Base-by-base conservation (phyloP, 768 basidiomycete genomes). In the Brasilioporus rufonigricans region DNA sequence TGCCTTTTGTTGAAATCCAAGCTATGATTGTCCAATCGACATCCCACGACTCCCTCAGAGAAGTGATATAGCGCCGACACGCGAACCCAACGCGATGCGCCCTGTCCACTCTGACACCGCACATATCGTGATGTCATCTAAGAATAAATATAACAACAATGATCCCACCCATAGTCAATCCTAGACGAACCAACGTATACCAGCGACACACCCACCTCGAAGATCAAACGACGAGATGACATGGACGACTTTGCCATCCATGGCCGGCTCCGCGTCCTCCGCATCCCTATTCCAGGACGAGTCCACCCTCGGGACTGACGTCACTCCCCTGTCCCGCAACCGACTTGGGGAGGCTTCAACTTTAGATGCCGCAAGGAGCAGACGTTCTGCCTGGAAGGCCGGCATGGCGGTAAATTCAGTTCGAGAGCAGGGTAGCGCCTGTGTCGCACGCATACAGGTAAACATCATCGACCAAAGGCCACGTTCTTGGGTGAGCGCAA, bases 111-210 rank as follows among this genome's bases (percentile, higher is more conserved):
- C 80, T 6, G 73, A 74, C 36, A 82, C 71, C 10, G 77, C 71
- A 56, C 79, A 82, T 48, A 71, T 68, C 12, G 67, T 76, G 7
- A 79, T 64, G 58, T 81, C 80, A 57, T 80, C 79, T 62, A 76
- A 44, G 14, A 52, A 40, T 5, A 31, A 21, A 6, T 13, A 16
- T n/a, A n/a, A n/a, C n/a, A n/a, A n/a, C n/a, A n/a, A n/a, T n/a
- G n/a, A n/a, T n/a, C n/a, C n/a, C n/a, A n/a, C n/a, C n/a, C n/a
- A n/a, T n/a, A n/a, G n/a, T n/a, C n/a, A 4, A 23, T 26, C 19
- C 12, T 29, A 57, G 9, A 32, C 43, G 18, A n/a, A 13, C 27
- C 6, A 9, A 32, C 10, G 4, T 16, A 39, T 18, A 21, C 26
- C 3, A 50, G 40, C 18, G 10, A n/a, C 2, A 12, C 49, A 57